Base-by-base conservation (phyloP, 768 basidiomycete genomes). In the Leccinum barrowsii region DNA sequence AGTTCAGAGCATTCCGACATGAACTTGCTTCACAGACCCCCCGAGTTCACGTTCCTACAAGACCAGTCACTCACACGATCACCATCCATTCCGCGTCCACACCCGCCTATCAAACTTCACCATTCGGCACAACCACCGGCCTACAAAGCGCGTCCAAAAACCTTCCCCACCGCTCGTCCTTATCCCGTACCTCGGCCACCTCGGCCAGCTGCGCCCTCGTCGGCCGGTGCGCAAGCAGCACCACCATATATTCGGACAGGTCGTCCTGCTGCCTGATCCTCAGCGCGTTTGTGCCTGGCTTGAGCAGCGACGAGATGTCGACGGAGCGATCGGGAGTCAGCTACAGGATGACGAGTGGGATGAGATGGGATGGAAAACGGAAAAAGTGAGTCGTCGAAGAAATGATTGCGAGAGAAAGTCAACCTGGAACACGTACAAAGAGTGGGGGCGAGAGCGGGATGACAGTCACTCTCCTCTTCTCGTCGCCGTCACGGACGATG, bases 221-320 rank as follows among this genome's bases (percentile, higher is more conserved):
- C 4, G 85, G 85, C 37, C 66, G 73, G 65, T 86, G 84, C 1
- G 73, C 75, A 50, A 78, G 77, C 5, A 86, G 69, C 28, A 81
- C 71, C 51, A 84, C 73, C 24, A 76, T 68, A 57, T 80, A 78
- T 32, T 73, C 68, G 7, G 78, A 77, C 69, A 82, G 67, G 62
- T 80, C 79, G 19, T 66, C 68, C 30, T 63, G 66, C 54, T 83
- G 83, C 32, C 59, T 63, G 32, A 86, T 71, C 56, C 76, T 70
- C 8, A 85, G 64, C 1, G 55, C 69, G 60, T 85, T 85, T 8
- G 65, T 46, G 19, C 82, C 84, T 0, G 52, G 40, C 17, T 58
- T 64, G 22, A 82, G 59, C 54, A 80, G 77, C 17, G 74, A 72
- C 2, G 82, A 82, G 11, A 86, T 50, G 59, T 86, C 85, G 21